Evolutionary conservation across 208 protist species (phyloP).

Genomic region (Trypanosoma cruzi): DNA sequence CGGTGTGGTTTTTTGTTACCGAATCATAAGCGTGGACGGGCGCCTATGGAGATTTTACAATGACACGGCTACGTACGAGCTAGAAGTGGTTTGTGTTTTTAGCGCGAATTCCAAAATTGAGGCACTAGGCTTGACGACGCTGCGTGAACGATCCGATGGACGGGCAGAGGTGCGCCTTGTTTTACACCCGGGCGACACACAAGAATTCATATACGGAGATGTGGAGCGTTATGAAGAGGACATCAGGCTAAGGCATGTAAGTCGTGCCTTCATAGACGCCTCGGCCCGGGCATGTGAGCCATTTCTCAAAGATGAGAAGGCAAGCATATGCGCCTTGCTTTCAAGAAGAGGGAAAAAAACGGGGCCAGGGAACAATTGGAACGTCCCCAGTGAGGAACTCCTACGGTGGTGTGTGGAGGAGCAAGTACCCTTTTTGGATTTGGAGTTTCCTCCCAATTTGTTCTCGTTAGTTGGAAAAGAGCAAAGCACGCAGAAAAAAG

Average conservation of each 20-base stretch:
- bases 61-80: slow-evolving; percentile 26
- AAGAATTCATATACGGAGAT: slow-evolving; percentile 10
- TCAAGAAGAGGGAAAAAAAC: neutral
- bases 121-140: neutral
- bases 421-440: slow-evolving; percentile 3
- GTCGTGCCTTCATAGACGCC: slow-evolving; percentile 4
- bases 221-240: slow-evolving; percentile 1
- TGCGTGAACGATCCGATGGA: slow-evolving; percentile 6
- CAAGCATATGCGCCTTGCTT: neutral
- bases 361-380: neutral
- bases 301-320: slow-evolving; percentile 3
- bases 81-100: slow-evolving; percentile 19
- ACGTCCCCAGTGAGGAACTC: neutral
- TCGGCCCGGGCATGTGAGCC: slow-evolving; percentile 12
- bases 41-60: slow-evolving; percentile 26
- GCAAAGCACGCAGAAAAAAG: neutral
- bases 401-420: slow-evolving; percentile 1
- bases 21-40: slow-evolving; percentile 6
- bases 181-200: slow-evolving; percentile 15
- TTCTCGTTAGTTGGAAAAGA: neutral
- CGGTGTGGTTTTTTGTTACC: slow-evolving; percentile 9
- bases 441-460: slow-evolving; percentile 3
- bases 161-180: slow-evolving; percentile 2
- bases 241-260: slow-evolving; percentile 2
- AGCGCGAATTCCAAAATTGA: neutral